phyloP scores from a whole-genome alignment of 192 early-diverging fungal species.

The Coemansia sp. region DNA sequence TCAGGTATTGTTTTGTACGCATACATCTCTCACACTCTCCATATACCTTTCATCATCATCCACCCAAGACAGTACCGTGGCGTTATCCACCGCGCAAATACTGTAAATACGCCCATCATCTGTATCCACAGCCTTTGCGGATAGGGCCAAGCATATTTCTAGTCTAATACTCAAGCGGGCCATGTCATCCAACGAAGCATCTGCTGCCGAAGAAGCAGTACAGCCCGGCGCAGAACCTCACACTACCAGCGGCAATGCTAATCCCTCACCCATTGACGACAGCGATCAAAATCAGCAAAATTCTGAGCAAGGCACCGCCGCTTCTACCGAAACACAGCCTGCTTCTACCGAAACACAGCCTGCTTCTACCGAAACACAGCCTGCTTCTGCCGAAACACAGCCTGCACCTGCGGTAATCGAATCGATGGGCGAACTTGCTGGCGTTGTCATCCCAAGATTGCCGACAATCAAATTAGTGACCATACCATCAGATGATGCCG shows the following conservation, averaged over 20 bases:
- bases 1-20: neutral
- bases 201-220: neutral
- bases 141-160: neutral
- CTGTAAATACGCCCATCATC: neutral
- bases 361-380: too few relatives aligned
- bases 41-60: too few relatives aligned
- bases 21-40: neutral
- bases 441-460: slow-evolving; percentile 5
- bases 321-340: neutral
- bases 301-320: neutral
- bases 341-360: neutral
- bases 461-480: neutral
- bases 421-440: neutral
- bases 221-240: neutral
- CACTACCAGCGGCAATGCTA: neutral
- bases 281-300: neutral
- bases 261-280: neutral
- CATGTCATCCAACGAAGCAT: neutral
- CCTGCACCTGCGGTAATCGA: neutral
- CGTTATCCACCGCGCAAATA: neutral
- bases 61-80: neutral
- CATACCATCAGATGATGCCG: neutral
- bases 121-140: neutral
- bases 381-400: neutral
- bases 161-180: neutral